Base-by-base conservation (phyloP, 768 basidiomycete genomes). In the Suillus spraguei region DNA sequence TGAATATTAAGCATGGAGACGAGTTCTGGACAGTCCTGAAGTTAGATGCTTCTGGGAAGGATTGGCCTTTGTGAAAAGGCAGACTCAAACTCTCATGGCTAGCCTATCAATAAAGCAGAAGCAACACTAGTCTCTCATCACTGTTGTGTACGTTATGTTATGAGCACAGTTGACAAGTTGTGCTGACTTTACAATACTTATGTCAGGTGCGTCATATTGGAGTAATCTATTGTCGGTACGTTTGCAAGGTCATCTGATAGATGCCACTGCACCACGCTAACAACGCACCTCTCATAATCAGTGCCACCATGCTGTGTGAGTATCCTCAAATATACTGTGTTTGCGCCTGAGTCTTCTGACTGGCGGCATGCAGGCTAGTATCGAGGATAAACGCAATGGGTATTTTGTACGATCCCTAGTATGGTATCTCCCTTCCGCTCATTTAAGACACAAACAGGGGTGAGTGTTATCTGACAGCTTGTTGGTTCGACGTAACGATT, bases 41-140 rank as follows among this genome's bases (percentile, higher is more conserved):
- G 60, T 38, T 64, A 3, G 64, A 64, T 56, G 60, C 54, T 50
- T 64, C 52, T n/a, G 54, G 60, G 20, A 64, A 64, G 6, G 52
- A 64, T 13, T 24, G 17, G 59, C 62, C 70, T 38, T 63, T 68
- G 38, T 75, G 69, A 56, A 67, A 69, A 38, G 69, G 65, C n/a
- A 46, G 65, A 3, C 47, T 74, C 22, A 5, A 28, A 4, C 69
- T 61, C 54, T 63, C 72, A 10, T 36, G 68, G 5, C 64, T 55
- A 8, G 70, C 71, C 5, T 16, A 36, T 36, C n/a, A 47, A 47
- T 22, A 22, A 47, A 47, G 46, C 22, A 47, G 46, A 22, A 6
- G 5, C 22, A 22, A 47, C 46, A 5, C 46, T 47, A 22, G 22
- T 22, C 46, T 5, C 13, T 22, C 10, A 47, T 47, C 22, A 47